phyloP scores from a whole-genome alignment of 768 basidiomycete species.

The Phaffia australis region DNA sequence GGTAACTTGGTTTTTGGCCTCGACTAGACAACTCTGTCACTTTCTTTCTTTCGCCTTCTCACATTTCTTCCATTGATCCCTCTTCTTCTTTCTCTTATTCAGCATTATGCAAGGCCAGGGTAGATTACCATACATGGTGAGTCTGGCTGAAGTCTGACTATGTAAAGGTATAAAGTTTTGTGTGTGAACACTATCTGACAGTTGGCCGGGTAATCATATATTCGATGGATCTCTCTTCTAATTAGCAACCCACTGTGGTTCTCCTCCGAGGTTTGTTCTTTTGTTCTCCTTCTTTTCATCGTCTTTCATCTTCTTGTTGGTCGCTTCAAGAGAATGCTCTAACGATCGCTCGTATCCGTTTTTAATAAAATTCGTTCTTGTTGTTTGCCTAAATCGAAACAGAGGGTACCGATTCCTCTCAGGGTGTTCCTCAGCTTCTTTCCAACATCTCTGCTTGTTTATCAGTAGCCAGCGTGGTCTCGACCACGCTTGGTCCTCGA shows the following conservation, averaged over 20 bases:
- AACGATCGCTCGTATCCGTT: not conserved
- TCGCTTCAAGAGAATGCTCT: not conserved
- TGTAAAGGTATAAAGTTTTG: constrained; percentile 24
- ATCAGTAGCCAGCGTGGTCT: constrained; percentile 78
- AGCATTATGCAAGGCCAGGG: constrained; percentile 17
- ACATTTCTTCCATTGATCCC: too few relatives aligned
- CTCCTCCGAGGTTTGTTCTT: constrained; percentile 53
- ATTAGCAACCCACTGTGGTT: constrained; percentile 91
- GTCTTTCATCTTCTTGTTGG: not conserved
- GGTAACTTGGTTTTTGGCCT: too few relatives aligned
- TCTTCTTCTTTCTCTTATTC: too few relatives aligned
- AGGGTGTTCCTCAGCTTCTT: constrained; percentile 80
- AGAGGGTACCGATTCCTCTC: constrained; percentile 92
- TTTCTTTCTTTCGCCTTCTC: too few relatives aligned
- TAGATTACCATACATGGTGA: constrained; percentile 35
- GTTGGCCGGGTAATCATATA: not conserved
- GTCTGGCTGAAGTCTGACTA: not conserved
- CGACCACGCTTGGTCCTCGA: constrained; percentile 90
- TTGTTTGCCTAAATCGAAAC: not conserved
- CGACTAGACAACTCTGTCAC: too few relatives aligned
- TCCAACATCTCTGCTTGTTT: constrained; percentile 96
- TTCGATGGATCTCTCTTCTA: constrained; percentile 4
- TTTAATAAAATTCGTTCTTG: not conserved
- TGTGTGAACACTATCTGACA: constrained; percentile 18
- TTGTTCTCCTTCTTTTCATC: not conserved